Evolutionary conservation across 352 stramenopile genomes (phyloP), one percentile per base, ranked within the genome.

Genomic region (Globisporangium solare): DNA sequence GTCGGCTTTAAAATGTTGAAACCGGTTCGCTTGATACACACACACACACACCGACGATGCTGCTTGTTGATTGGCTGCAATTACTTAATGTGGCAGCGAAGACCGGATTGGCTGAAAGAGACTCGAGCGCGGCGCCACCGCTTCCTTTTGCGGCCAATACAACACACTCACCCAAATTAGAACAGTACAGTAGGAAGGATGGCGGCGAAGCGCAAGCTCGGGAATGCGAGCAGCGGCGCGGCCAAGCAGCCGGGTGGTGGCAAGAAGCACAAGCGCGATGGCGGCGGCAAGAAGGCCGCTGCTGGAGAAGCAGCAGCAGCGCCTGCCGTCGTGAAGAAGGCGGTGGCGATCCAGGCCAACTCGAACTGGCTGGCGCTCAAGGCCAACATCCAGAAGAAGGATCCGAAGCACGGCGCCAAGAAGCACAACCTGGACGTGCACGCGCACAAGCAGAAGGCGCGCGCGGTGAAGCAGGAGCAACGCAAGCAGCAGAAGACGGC

Each of bases 341-440:
- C 58, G 32, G 58, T 62, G 32, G 54, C 50, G 24, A 46, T 53
- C 43, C 55, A 41, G 13, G 68, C 75, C 22, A 83, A 83, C 61
- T 85, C 79, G 3, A 92, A 92, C 58, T 92, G 82, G 82, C 51
- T 86, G 50, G 77, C 77, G 54, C 78, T 89, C 47, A 88, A 92
- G 61, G 70, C 66, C 50, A 89, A 83, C 56, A 87, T 92, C 51
- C 71, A 88, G 63, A 43, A 68, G 47, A 66, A 64, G 2, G 66
- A 74, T 48, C 53, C 58, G 32, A 71, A 71, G 49, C 61, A 61
- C 47, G 45, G 49, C 42, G n/a, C 64, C 56, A 73, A 75, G 61
- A 78, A 78, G 61, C 60, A 64, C 27, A 67, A 73, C 24, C 56
- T 75, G 20, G 70, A 78, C 46, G 64, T 75, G 35, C 55, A 64